Base-by-base conservation (phyloP, 2,329 filamentous ascomycete species). In the Alternaria sp. region DNA sequence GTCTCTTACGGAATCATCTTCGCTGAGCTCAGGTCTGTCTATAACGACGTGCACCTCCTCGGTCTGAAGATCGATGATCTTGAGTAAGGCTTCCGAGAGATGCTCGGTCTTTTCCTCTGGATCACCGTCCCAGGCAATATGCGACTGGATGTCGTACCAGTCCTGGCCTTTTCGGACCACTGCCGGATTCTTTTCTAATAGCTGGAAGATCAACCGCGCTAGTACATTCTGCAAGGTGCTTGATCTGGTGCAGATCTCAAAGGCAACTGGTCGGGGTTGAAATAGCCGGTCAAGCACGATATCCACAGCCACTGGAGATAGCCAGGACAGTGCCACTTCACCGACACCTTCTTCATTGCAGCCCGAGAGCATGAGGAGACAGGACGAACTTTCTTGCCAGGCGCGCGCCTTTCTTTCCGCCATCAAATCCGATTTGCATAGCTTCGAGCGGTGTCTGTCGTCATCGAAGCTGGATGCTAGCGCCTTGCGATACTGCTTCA, bases 251-350 rank as follows among this genome's bases (percentile, higher is more conserved):
- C 45, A 47, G 21, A 61, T 40, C 21, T 54, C 62, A 43, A 57
- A 64, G 12, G 58, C 57, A 43, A 64, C 54, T 12, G 36, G 19
- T 19, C 43, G 45, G 19, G 40, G 8, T 17, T 12, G 23, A 5
- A 46, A 15, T 2, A 61, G 40, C 23, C 57, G 49, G 11, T 45
- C 58, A 49, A 55, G 53, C 5, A 26, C 46, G 25, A 61, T 15
- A 40, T 65, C 58, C 6, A 59, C 62, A 17, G 58, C 58, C 5
- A 54, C 32, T 19, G 62, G 53, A 7, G 58, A 61, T 12, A 65
- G 62, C 62, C 58, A 65, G 6, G 62, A 65, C 28, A 47, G 58
- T 32, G 36, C 36, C 10, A 47, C 28, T 21, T 28, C 28, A 32
- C 30, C 23, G 11, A 53, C 56, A 10, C 62, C 54, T 13, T 12